Percentiles rank a stretch among this genome's conserved stretches.
phyloP scores from a whole-genome alignment of 306 rosid genomes.

The cucumber (Cucumis sativus) region DNA sequence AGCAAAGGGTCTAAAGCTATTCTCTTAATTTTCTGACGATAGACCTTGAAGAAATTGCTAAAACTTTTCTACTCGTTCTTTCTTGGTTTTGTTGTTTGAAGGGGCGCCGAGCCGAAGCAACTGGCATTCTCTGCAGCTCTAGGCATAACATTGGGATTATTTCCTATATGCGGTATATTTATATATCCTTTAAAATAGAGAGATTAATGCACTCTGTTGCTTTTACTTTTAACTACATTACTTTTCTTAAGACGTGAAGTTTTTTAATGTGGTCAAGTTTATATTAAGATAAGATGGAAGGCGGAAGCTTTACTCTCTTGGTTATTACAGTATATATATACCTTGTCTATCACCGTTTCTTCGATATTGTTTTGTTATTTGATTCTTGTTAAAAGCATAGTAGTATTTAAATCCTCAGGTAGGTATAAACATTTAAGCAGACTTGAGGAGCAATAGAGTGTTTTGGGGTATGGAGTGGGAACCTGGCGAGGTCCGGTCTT shows the following conservation, averaged over 20 bases:
- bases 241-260: neutral
- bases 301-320: neutral
- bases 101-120: constrained; percentile 85
- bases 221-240: neutral
- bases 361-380: neutral
- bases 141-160: constrained; percentile 75
- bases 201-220: neutral
- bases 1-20: neutral
- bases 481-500: too few relatives aligned
- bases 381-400: neutral
- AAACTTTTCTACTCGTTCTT: constrained; percentile 1
- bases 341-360: neutral
- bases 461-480: too few relatives aligned
- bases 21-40: neutral
- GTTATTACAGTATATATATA: neutral
- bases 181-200: neutral
- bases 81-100: constrained; percentile 12
- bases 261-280: neutral
- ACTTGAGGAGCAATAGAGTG: too few relatives aligned
- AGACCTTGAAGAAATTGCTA: neutral
- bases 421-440: neutral
- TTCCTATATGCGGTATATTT: constrained; percentile 69
- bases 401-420: neutral
- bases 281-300: neutral
- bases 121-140: constrained; percentile 88